A percentile compares a stretch with the other conserved stretches of the same genome.
Conservation (phyloP, 2,329 filamentous ascomycete genomes). For the Colletotrichum sp. region DNA sequence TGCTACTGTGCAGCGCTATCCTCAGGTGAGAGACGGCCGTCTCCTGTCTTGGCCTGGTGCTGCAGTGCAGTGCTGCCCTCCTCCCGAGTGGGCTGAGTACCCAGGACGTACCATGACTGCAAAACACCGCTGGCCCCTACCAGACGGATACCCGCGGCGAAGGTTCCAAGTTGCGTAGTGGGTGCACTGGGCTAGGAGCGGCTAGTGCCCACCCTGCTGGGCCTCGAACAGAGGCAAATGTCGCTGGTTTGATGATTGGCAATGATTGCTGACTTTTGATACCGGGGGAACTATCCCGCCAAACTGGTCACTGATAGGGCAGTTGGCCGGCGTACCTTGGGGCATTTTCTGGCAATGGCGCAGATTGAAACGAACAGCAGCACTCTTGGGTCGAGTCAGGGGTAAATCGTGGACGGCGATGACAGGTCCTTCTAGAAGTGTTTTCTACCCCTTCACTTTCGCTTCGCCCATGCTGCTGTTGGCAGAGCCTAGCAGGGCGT, state of each 20-base stretch:
- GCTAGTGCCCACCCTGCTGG: constrained; percentile 13
- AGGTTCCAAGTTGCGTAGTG: neutral
- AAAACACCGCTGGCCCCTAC: neutral
- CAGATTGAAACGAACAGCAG: neutral
- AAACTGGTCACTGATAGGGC: neutral
- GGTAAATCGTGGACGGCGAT: neutral
- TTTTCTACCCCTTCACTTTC: neutral
- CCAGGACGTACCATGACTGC: neutral
- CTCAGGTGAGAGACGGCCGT: constrained; percentile 6
- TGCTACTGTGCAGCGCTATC: constrained; percentile 3
- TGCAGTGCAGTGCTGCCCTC: neutral
- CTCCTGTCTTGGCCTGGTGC: constrained; percentile 1
- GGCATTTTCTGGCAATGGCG: neutral
- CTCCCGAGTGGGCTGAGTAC: neutral
- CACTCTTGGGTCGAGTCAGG: neutral
- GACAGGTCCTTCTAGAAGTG: neutral
- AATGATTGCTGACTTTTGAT: constrained; percentile 1
- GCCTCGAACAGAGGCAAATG: constrained; percentile 7
- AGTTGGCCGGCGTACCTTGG: neutral
- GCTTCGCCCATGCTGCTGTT: neutral
- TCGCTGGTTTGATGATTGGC: constrained; percentile 11
- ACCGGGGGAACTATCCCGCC: neutral
- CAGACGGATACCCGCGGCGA: neutral
- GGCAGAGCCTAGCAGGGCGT: neutral
- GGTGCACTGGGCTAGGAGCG: constrained; percentile 5